Evolutionary conservation across 2,329 filamentous ascomycete genomes (phyloP).

Genomic region (Clonostachys rhizophaga): DNA sequence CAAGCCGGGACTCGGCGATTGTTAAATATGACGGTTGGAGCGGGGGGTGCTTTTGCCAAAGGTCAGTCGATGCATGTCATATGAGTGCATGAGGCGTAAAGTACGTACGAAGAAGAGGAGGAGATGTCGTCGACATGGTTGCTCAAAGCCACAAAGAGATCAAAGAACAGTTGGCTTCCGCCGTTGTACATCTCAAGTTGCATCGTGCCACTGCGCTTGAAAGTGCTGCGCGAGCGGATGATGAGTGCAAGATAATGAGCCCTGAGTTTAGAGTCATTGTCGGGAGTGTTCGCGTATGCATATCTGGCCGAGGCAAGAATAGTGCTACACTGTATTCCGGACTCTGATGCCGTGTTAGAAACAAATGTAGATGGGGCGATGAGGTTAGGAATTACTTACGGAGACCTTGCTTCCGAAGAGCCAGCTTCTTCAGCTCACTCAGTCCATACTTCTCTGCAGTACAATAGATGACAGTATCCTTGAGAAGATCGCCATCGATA

Average conservation of each 20-base stretch:
- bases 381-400: conserved; percentile 39
- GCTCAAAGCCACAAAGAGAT: conserved; percentile 87
- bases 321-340: conserved; percentile 77
- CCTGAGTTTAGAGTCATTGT: conserved; percentile 83
- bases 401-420: conserved; percentile 84
- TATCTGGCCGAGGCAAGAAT: conserved; percentile 86
- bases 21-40: conserved; percentile 31
- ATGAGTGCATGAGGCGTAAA: not conserved
- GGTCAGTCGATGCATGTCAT: not conserved
- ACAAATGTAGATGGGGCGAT: not conserved
- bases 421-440: conserved; percentile 77
- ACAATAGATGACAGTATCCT: conserved; percentile 90
- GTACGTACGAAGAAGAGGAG: not conserved
- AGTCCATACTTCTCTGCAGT: conserved; percentile 80
- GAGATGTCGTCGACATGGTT: conserved; percentile 78
- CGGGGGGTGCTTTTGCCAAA: conserved; percentile 31
- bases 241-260: conserved; percentile 91
- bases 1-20: too few species aligned
- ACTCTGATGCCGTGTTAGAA: conserved; percentile 39
- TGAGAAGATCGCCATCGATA: conserved; percentile 65
- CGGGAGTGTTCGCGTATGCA: conserved; percentile 83
- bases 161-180: conserved; percentile 81
- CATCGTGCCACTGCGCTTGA: conserved; percentile 93
- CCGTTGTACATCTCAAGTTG: conserved; percentile 90
- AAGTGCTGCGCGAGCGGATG: conserved; percentile 80